Conservation (phyloP, 176 grass and related monocot genomes). For the Rhynchospora breviuscula region DNA sequence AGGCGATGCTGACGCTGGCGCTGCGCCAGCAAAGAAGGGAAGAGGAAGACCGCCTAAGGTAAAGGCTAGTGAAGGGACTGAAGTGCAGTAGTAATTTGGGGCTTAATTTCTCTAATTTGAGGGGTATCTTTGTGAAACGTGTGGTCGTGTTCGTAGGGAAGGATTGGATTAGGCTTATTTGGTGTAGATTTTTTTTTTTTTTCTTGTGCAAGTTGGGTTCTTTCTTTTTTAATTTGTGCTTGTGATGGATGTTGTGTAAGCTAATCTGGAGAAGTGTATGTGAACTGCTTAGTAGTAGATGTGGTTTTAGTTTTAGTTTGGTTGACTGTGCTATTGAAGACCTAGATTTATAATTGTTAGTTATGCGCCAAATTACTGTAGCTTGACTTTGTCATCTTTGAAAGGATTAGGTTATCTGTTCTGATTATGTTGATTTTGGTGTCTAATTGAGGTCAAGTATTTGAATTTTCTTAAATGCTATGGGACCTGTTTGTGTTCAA, state of each 20-base stretch:
- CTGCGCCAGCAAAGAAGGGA: conserved; percentile 44
- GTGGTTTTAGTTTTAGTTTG: conserved; percentile 1
- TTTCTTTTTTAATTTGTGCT: conserved; percentile 9
- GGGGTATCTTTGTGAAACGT: not conserved
- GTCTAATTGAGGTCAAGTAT: not conserved
- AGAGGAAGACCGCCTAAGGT: conserved; percentile 69
- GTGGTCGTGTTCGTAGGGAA: not conserved
- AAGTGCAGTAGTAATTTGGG: conserved; percentile 18
- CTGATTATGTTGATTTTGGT: not conserved
- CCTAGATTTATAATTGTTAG: conserved; percentile 24
- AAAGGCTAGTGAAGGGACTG: conserved; percentile 24
- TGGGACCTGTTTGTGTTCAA: too few relatives aligned
- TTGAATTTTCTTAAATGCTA: not conserved
- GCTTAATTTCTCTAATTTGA: not conserved
- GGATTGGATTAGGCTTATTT: conserved; percentile 20
- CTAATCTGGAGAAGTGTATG: conserved; percentile 28
- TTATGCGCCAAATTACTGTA: not conserved
- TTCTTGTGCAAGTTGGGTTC: conserved; percentile 23
- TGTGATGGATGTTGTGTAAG: conserved; percentile 32
- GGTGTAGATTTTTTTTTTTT: conserved; percentile 4
- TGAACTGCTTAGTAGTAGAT: conserved; percentile 11
- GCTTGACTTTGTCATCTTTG: not conserved
- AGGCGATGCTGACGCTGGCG: not conserved
- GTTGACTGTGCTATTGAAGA: conserved; percentile 32
- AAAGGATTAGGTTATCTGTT: not conserved